phyloP scores from a whole-genome alignment of 768 basidiomycete species.

The Mycena leptocephala region DNA sequence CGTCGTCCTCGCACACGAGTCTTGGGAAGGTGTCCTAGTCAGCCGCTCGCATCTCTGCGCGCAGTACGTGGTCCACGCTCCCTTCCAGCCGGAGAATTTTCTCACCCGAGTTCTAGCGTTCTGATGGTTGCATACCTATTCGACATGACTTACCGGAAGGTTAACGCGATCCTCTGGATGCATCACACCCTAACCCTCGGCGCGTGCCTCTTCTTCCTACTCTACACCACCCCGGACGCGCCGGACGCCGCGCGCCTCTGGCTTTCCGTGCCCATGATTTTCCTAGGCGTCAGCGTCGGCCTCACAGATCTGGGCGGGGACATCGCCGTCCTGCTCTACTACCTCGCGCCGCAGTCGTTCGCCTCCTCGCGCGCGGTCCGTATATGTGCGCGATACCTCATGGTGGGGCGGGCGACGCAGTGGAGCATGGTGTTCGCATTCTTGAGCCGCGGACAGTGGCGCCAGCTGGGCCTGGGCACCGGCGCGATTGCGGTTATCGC shows the following conservation, averaged over 20 bases:
- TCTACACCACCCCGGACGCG: not conserved
- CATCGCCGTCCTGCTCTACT: constrained; percentile 20
- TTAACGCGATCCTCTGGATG: constrained; percentile 16
- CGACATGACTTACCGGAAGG: constrained; percentile 25
- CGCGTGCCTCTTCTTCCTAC: not conserved
- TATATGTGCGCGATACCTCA: constrained; percentile 5
- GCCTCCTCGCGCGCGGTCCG: not conserved
- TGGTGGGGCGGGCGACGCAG: constrained; percentile 4
- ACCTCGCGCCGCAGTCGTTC: constrained; percentile 6
- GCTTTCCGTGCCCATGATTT: not conserved
- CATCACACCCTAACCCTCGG: constrained; percentile 13
- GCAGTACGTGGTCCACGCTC: not conserved
- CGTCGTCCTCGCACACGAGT: not conserved
- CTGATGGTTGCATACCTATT: constrained; percentile 9
- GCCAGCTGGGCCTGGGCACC: not conserved
- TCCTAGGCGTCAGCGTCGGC: constrained; percentile 22
- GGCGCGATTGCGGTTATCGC: not conserved
- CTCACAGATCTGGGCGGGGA: constrained; percentile 22
- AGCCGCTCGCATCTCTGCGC: not conserved
- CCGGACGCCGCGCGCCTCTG: constrained; percentile 10
- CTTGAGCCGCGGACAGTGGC: constrained; percentile 16
- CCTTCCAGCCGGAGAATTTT: too few species aligned
- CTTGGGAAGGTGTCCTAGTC: not conserved
- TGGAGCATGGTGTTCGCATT: constrained; percentile 16
- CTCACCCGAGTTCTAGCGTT: not conserved